Evolutionary conservation across 139 green algal genomes (phyloP).

Genomic region (Chlamydomonas schloesseri): DNA sequence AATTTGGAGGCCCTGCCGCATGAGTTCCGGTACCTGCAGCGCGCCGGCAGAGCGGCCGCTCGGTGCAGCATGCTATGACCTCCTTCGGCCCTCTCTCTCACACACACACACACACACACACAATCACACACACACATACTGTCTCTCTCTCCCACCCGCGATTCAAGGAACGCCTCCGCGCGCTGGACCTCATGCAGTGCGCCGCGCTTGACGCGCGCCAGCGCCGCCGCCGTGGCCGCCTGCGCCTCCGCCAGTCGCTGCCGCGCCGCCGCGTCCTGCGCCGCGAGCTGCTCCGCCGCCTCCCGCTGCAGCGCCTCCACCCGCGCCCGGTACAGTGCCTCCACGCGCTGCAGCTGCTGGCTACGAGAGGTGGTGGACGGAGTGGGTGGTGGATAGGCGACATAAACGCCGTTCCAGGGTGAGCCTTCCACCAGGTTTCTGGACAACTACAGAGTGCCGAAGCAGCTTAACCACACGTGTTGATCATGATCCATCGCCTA

Average conservation of each 20-base stretch:
- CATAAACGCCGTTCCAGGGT: background rate
- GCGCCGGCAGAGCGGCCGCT: background rate
- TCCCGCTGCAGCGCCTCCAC: slow-evolving; percentile 22
- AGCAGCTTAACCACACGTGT: too few species aligned
- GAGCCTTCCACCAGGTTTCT: too few species aligned
- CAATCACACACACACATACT: background rate
- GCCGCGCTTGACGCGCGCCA: background rate
- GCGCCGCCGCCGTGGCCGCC: background rate
- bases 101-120: too few species aligned
- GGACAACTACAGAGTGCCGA: too few species aligned
- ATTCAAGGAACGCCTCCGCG: slow-evolving; percentile 17
- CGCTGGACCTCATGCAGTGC: slow-evolving; percentile 32
- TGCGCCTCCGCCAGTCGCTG: slow-evolving; percentile 9
- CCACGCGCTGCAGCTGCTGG: slow-evolving; percentile 31
- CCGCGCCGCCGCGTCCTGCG: background rate
- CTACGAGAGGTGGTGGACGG: background rate
- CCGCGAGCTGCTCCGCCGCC: slow-evolving; percentile 5
- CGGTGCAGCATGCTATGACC: too few species aligned
- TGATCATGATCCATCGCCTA: too few species aligned
- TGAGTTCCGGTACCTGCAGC: background rate
- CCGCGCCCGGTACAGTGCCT: slow-evolving; percentile 12
- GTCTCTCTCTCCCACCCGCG: background rate
- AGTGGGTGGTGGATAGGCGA: background rate
- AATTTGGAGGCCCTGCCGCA: background rate
- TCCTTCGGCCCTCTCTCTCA: too few species aligned